Conservation (phyloP, 305 asterid species). For the Fraxinus angustifolia region DNA sequence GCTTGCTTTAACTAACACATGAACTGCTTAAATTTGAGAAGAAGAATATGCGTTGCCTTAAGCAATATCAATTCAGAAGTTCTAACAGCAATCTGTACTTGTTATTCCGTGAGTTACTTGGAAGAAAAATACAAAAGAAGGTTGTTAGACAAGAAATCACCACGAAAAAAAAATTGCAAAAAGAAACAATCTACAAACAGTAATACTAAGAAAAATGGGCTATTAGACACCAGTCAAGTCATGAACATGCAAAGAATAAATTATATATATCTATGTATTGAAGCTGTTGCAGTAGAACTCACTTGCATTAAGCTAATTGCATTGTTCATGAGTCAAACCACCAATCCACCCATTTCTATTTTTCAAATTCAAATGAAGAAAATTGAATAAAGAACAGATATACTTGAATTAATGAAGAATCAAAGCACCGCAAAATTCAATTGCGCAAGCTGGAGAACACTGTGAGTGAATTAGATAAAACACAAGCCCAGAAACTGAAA, state of each 20-base stretch:
- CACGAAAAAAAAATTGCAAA: not conserved
- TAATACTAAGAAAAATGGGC: not conserved
- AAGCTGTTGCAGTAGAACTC: slow-evolving; percentile 3
- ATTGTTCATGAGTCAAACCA: slow-evolving; percentile 10
- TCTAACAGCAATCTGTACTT: not conserved
- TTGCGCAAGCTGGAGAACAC: slow-evolving; percentile 15
- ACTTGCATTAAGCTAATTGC: slow-evolving; percentile 16
- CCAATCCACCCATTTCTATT: slow-evolving; percentile 21
- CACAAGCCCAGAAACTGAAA: slow-evolving; percentile 6
- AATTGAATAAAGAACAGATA: not conserved
- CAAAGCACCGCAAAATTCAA: slow-evolving; percentile 26
- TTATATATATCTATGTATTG: not conserved
- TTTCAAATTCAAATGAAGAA: not conserved
- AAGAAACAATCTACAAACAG: not conserved
- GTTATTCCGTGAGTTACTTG: not conserved
- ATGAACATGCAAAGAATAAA: not conserved
- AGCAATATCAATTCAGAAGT: not conserved
- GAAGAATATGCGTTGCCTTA: not conserved
- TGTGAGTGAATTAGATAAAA: slow-evolving; percentile 11
- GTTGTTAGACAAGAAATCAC: not conserved
- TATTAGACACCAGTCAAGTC: not conserved
- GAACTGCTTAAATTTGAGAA: not conserved
- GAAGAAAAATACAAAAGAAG: not conserved
- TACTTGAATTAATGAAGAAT: slow-evolving; percentile 21
- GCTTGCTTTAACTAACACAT: not conserved